Base-by-base conservation (phyloP, 257 asterid genomes). In the Solanum gandarillasii region DNA sequence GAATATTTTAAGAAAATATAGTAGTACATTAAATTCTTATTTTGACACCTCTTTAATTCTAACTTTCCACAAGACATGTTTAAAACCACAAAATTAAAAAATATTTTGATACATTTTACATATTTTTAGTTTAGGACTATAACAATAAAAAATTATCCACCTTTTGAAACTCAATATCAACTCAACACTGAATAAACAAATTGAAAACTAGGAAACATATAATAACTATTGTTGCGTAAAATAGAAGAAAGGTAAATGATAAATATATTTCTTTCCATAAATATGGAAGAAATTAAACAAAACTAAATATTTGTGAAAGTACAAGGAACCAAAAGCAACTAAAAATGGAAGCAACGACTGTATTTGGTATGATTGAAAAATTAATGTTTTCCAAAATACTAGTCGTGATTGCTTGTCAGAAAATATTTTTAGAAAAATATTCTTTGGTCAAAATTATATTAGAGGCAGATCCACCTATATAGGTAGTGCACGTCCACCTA, bases 401-500 rank as follows among this genome's bases (percentile, higher is more conserved):
- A 38, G 83, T 38, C 55, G 55, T 36, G 20, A 21, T 0, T 75
- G 6, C 10, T 75, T 21, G 31, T 75, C 55, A 23, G 34, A 21
- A 5, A 38, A 72, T 32, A 72, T 32, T 32, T 72, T 32, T 73
- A 34, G 9, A 20, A 73, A 73, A 34, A 34, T 73, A 72, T 32
- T 32, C 13, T 72, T 32, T 32, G 14, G 4, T 72, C 27, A 32
- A 72, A 72, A 32, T 72, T 38, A 38, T 38, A 38, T 38, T 5
- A 32, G 41, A 14, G 21, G 8, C 58, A 16, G 7, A 48, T 48
- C 3, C 21, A 48, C 8, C 0, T 48, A 14, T 14, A 48, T 14
- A 14, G 58, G 7, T 14, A 0, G 21, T 48, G 8, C 1, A 2
- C 7, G 1, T 14, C 1, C 21, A 48, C 21, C 1, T 14, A 14